Base-by-base conservation (phyloP, 2,329 filamentous ascomycete genomes). In the Cytospora paraplurivora region DNA sequence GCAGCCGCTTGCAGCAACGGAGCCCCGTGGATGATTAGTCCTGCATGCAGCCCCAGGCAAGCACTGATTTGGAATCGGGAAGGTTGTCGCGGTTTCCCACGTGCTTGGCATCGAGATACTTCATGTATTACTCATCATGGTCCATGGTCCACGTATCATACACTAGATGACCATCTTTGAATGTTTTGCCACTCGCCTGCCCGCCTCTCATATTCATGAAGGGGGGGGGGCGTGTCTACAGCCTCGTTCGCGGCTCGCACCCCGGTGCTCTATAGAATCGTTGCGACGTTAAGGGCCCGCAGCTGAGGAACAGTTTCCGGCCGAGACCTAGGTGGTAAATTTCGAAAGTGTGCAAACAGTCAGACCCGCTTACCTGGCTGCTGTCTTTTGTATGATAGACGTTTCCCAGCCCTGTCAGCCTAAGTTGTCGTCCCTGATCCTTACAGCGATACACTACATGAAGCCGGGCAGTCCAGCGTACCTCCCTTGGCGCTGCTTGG, bases 1-100 rank as follows among this genome's bases (percentile, higher is more conserved):
- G 54, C 19, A 37, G 51, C 49, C 37, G 51, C 49, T 27, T 50
- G 35, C 19, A 54, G 38, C 15, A 17, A 44, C 44, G 41, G 47
- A 41, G 19, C 56, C 32, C 47, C 47, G 37, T 34, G 56, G 7
- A 41, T 38, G 56, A 59, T 59, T 34, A 19, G 44, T 21, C 8
- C 21, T 12, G 17, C 41, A 44, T 3, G 17, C 44, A 17, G 12
- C 17, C 6, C 3, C 8, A 27, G 27, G 27, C 11, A 11, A 12
- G 44, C n/a, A 21, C n/a, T 47, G 8, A n/a, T 21, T 47, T 47
- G n/a, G n/a, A 12, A 11, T 47, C 21, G 44, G 44, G 44, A 19
- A 21, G 5, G 15, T 21, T 19, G 7, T 47, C 21, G 44, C 44
- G 44, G 44, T 10, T 11, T 21, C n/a, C 35, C 44, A 47, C 44